Percentiles rank a stretch among this genome's conserved stretches.
phyloP scores from a whole-genome alignment of 805 yeast genomes.

The Metschnikowia amazonensis region DNA sequence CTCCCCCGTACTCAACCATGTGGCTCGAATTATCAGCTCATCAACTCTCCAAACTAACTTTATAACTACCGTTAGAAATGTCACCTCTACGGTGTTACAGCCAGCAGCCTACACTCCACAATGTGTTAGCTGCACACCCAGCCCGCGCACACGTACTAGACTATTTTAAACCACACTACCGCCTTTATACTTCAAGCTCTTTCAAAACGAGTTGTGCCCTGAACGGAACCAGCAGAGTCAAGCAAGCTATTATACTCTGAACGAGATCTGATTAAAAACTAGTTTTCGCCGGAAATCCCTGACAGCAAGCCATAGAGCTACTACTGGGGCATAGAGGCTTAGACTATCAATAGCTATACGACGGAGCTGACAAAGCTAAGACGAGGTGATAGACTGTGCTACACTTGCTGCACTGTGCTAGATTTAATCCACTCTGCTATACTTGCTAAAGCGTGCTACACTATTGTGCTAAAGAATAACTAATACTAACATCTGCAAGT shows the following conservation, averaged over 20 bases:
- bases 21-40: no score
- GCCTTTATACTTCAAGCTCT: not conserved
- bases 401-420: no score
- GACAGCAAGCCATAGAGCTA: not conserved
- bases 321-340: not conserved
- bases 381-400: no score
- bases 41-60: no score
- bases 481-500: no score
- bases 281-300: not conserved
- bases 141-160: constrained; percentile 1
- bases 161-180: not conserved
- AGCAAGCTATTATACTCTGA: not conserved
- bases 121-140: not conserved
- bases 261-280: not conserved
- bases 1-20: no score
- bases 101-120: not conserved
- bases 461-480: no score
- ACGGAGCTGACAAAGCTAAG: not conserved
- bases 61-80: no score
- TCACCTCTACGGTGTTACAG: no score
- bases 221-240: not conserved
- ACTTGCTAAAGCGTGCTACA: no score
- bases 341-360: not conserved
- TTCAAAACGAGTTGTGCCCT: not conserved
- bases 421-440: no score